These are phyloP conservation scores for Colletotrichum eremochloae DNA, from an alignment of 2,329 filamentous ascomycete species.

Conservation along the genomic window DNA sequence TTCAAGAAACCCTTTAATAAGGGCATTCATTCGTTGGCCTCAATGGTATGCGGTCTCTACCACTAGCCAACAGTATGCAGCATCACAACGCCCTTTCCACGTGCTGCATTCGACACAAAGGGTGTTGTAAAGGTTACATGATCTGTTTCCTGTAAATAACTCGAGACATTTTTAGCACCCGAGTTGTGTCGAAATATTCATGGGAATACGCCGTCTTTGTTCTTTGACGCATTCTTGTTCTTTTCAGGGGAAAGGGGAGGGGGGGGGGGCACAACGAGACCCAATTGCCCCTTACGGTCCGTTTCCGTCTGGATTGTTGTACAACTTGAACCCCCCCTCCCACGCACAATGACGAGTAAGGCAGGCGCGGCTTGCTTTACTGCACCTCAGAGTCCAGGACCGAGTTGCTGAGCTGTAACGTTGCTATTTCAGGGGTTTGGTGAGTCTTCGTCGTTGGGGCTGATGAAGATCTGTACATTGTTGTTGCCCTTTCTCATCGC, in stretches of 20 bases:
- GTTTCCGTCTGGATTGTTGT: not conserved
- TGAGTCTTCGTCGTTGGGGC: not conserved
- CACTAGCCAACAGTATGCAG: not conserved
- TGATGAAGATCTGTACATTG: not conserved
- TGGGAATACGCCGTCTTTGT: slow-evolving; percentile 22
- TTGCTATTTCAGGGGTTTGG: not conserved
- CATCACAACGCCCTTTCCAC: not conserved
- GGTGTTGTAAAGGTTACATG: not conserved
- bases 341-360: not conserved
- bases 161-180: slow-evolving; percentile 7
- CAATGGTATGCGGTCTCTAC: not conserved
- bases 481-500: not conserved
- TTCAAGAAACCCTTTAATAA: not conserved
- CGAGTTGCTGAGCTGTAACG: no score
- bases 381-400: not conserved
- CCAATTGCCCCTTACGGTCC: not conserved
- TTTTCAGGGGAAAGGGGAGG: not conserved
- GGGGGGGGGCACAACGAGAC: not conserved
- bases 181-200: not conserved
- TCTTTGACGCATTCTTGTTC: not conserved
- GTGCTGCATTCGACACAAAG: slow-evolving; percentile 21
- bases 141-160: not conserved
- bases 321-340: not conserved
- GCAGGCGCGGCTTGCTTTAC: no score
- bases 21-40: not conserved